Base-by-base conservation (phyloP, 768 basidiomycete species). In the Lactarius pseudohatsudake region DNA sequence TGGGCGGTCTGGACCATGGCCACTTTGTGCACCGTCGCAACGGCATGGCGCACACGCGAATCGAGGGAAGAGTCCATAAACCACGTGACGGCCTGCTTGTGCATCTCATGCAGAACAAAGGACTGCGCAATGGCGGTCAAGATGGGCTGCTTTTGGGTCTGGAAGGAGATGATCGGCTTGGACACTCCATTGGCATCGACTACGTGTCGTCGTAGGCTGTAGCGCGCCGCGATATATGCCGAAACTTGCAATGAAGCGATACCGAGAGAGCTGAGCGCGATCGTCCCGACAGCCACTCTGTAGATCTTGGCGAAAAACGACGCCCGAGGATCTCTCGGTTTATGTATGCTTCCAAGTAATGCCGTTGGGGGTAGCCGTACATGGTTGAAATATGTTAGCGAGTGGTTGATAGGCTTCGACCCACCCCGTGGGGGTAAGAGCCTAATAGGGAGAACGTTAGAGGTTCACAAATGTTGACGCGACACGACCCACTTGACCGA, bases 61-160 rank as follows among this genome's bases (percentile, higher is more conserved):
- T 85, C 82, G 10, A 76, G 59, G 4, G 74, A 74, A 15, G 74
- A 73, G 45, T 82, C 75, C 74, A 79, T 77, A 38, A 80, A 78
- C 28, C 77, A 69, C 59, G 75, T 71, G 8, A 72, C 69, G 34
- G 59, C 77, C 83, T 50, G 62, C 80, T 82, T 83, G 38, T 77
- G 80, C 55, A 72, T 72, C 2, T 73, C 74, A n/a, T 77, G 77
- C 74, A 86, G 75, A 34, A 88, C 84, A 72, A 81, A 78, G 7
- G 79, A 79, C 22, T 81, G 81, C 2, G 86, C 82, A 3, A 81
- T 78, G 4, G 84, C 82, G 43, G 83, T 80, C 47, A 82, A 72
- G 45, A 89, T 77, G 2, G 87, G 85, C 79, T 81, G 81, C 61
- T 88, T 85, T 68, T 89, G 87, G 0, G 87, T 88, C 30, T 86